These are phyloP conservation scores for Taphrina betulina DNA, from an alignment of 1,139 yeast genomes.

Conservation along the genomic window DNA sequence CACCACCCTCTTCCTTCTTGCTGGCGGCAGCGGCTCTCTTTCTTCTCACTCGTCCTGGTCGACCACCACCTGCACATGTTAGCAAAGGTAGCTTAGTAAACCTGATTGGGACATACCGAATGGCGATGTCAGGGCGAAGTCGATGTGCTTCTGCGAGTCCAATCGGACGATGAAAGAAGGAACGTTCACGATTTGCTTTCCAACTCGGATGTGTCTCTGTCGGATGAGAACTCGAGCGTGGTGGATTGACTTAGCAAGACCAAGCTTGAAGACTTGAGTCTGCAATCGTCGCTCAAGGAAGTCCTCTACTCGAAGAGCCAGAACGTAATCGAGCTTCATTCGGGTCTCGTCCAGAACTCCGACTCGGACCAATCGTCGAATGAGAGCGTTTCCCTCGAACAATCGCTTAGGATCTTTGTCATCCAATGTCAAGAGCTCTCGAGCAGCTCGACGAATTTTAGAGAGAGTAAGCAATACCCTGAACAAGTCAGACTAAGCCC, in stretches of 20 bases:
- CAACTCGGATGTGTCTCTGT: constrained; percentile 99
- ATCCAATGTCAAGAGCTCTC: constrained; percentile 99
- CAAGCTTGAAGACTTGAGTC: constrained; percentile 99
- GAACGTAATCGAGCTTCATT: constrained; percentile 99
- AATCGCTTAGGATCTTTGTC: constrained; percentile 99
- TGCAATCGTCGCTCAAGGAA: constrained; percentile 99
- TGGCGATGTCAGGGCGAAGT: constrained; percentile 98
- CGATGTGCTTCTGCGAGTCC: constrained; percentile 99
- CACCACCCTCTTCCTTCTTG: constrained; percentile 57
- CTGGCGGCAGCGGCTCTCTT: constrained; percentile 62
- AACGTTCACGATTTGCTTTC: constrained; percentile 98
- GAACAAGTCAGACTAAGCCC: constrained; percentile 33
- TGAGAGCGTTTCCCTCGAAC: constrained; percentile 99
- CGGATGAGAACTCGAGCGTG: constrained; percentile 99
- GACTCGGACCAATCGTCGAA: constrained; percentile 93
- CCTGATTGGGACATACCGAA: constrained; percentile 55
- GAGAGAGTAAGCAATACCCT: constrained; percentile 92
- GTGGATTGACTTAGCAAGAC: constrained; percentile 99
- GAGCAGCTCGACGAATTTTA: constrained; percentile 99
- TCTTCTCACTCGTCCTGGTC: constrained; percentile 99
- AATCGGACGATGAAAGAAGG: constrained; percentile 99
- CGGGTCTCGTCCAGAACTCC: constrained; percentile 99
- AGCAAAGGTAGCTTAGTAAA: too few relatives aligned
- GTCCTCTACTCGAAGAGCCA: constrained; percentile 97
- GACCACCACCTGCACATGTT: constrained; percentile 74